Evolutionary conservation across 1,139 yeast species (phyloP), one percentile per base, ranked within the genome.

Genomic region (Hansenula lynferdii): DNA sequence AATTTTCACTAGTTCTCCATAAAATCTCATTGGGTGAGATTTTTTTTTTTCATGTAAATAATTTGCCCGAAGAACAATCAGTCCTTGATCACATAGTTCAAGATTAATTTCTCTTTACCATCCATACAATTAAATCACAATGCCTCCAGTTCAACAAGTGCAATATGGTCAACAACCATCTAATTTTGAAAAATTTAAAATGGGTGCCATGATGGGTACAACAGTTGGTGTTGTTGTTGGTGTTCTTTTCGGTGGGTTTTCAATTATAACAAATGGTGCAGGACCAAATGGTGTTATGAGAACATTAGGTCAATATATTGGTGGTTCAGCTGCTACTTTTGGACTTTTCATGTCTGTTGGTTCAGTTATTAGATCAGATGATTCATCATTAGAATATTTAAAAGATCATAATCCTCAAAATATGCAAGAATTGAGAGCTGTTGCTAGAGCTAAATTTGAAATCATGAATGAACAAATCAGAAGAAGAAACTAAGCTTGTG

Each of bases 201-300:
- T 92, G 97, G 98, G 98, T 41, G 83, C 90, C 47, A 69, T 90
- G 67, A 94, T 92, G 97, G 98, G 98, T 41, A 75, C 92, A 35
- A 82, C 96, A 20, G 97, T 89, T 24, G 98, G 98, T 44, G 95
- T 90, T 16, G 94, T 95, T 58, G 90, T 92, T 33, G 98, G 98
- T 43, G 85, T 92, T 38, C 69, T 92, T 51, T 92, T 92, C 60
- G 97, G 97, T 45, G 95, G 96, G 21, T 81, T 86, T 57, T 84
- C 97, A 43, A 85, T 94, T 47, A 66, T 87, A 53, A 94, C 90
- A 44, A 81, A 85, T 50, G 99, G 99, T 14, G 90, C 96, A 15
- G 99, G 98, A n/a, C 97, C 98, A 38, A 85, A 87, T 57, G 99
- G 99, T 41, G 87, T 87, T 44, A 84, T 92, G 81, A 82, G 96